These are phyloP conservation scores for Mucuna pruriens DNA, from an alignment of 306 rosid species.

Conservation along the genomic window DNA sequence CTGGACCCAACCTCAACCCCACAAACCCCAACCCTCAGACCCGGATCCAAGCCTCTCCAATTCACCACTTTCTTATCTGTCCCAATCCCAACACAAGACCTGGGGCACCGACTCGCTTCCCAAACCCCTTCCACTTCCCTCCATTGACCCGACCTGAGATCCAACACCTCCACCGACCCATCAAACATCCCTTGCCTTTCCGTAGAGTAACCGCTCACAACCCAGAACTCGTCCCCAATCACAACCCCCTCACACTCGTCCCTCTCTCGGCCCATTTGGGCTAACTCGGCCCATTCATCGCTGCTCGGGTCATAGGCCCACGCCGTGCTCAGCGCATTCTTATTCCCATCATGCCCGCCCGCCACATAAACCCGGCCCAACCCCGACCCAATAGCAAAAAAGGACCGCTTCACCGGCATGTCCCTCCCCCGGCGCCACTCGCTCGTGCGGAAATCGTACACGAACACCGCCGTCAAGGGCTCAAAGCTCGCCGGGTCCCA, in stretches of 20 bases:
- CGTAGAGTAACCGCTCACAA: slow-evolving; percentile 49
- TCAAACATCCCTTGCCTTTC: slow-evolving; percentile 55
- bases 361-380: slow-evolving; percentile 38
- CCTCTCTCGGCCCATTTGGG: slow-evolving; percentile 44
- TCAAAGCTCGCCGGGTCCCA: slow-evolving; percentile 52
- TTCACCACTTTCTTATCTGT: slow-evolving; percentile 34
- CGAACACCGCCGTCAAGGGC: slow-evolving; percentile 38
- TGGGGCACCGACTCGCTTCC: slow-evolving; percentile 53
- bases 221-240: slow-evolving; percentile 54
- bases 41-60: slow-evolving; percentile 36
- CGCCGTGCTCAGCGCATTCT: slow-evolving; percentile 50
- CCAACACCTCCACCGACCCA: slow-evolving; percentile 39
- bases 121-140: slow-evolving; percentile 25
- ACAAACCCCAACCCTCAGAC: slow-evolving; percentile 38
- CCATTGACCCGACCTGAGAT: slow-evolving; percentile 44
- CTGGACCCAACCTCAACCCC: slow-evolving; percentile 30
- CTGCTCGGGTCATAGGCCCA: slow-evolving; percentile 42
- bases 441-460: slow-evolving; percentile 44
- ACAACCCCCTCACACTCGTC: slow-evolving; percentile 59
- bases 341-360: slow-evolving; percentile 57
- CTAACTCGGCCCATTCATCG: slow-evolving; percentile 42
- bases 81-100: slow-evolving; percentile 32
- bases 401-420: slow-evolving; percentile 51
- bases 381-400: slow-evolving; percentile 47
- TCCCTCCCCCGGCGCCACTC: slow-evolving; percentile 47